These are phyloP conservation scores for Galerina sulciceps DNA, from an alignment of 768 basidiomycete genomes.

Conservation along the genomic window DNA sequence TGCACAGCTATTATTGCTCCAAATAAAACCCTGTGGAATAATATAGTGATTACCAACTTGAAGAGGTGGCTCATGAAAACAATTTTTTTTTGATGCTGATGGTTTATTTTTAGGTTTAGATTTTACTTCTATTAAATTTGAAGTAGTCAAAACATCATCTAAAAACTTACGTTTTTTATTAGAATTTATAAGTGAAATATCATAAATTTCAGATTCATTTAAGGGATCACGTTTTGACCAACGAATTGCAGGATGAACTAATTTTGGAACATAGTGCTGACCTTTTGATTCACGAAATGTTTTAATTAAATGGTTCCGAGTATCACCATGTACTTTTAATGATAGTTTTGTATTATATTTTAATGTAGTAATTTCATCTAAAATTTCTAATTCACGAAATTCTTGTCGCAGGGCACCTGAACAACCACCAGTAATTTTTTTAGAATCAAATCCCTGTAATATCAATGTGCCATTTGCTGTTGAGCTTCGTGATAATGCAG, in stretches of 20 bases:
- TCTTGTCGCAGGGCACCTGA: conserved; percentile 34
- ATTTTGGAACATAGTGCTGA: conserved; percentile 18
- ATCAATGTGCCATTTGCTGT: conserved; percentile 26
- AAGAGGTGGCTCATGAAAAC: neutral
- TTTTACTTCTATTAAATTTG: neutral
- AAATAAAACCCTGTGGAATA: conserved; percentile 14
- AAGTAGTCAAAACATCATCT: neutral
- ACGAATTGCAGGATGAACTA: conserved; percentile 17
- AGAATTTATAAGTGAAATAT: neutral
- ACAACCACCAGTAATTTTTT: conserved; percentile 27
- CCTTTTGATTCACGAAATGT: conserved; percentile 25
- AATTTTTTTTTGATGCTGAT: neutral
- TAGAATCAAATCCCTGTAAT: conserved; percentile 26
- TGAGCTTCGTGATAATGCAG: conserved; percentile 30
- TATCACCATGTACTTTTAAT: conserved; percentile 11
- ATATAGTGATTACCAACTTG: neutral
- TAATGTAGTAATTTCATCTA: conserved; percentile 37
- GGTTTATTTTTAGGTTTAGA: neutral
- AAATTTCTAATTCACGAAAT: conserved; percentile 35
- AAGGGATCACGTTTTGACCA: conserved; percentile 22
- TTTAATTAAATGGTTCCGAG: conserved; percentile 24
- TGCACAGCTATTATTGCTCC: conserved; percentile 33
- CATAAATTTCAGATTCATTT: conserved; percentile 2
- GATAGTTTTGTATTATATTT: conserved; percentile 23
- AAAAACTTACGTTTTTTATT: neutral